Base-by-base conservation (phyloP, 106 monocot species). In the Amphibolis antarctica region DNA sequence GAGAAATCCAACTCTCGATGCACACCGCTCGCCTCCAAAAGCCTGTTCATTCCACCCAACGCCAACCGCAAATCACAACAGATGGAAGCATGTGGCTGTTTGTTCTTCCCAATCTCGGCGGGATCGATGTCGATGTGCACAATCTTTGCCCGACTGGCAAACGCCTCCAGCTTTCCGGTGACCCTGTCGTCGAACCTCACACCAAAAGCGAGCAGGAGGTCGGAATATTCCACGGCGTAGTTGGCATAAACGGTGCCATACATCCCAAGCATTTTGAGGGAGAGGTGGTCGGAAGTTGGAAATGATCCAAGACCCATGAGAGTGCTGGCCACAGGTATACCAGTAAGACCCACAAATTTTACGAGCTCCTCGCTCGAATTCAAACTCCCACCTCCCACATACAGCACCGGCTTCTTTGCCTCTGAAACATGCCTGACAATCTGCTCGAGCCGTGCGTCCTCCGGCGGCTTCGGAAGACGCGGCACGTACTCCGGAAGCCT, bases 31-130 rank as follows among this genome's bases (percentile, higher is more conserved):
- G 46, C 63, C 30, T 83, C 64, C 25, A 88, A 69, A 42, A 83
- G 22, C 24, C 57, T 14, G 56, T 93, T 94, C 57, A 94, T 24
- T 28, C 78, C 89, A 44, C 78, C 60, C 62, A 94, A 66, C 0
- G 79, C 80, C 24, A 70, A 57, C 75, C 86, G 89, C 31, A 94
- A 53, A 75, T 94, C 93, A 2, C 72, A 86, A 53, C 89, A 89
- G 49, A 94, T 81, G 0, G 93, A 86, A 0, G 83, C 62, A 62
- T 89, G 89, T 5, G 93, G 93, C 70, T 83, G 88, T 73, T 94
- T 94, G 62, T 86, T 94, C 79, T 94, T 94, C 46, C 93, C 93
- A 52, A 94, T 94, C 81, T 89, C 93, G 0, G 88, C 88, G 3
- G 88, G 79, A 47, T 93, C 93, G 15, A 94, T 94, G 54, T 94